Conservation (phyloP, 2,329 filamentous ascomycete species). For the Thielaviopsis cerberus region DNA sequence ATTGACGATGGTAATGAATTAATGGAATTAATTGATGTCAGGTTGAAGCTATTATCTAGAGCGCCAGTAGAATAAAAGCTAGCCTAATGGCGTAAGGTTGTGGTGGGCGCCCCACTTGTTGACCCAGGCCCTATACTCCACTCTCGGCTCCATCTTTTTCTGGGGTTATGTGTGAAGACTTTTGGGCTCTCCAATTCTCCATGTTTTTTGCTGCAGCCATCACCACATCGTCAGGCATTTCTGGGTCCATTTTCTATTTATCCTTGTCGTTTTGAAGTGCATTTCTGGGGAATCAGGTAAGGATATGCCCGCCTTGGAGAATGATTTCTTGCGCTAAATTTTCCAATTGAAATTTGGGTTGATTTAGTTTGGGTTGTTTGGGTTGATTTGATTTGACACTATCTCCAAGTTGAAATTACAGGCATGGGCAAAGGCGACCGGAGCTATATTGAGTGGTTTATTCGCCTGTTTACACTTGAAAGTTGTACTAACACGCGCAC, state of each 20-base stretch:
- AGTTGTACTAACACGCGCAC: too few species aligned
- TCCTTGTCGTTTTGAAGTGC: background rate
- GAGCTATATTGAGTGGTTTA: too few species aligned
- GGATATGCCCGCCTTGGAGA: background rate
- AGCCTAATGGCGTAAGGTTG: background rate
- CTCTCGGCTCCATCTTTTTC: conserved; percentile 6
- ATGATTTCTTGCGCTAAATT: background rate
- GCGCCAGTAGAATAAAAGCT: background rate
- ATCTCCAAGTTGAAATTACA: too few species aligned
- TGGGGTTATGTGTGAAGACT: background rate
- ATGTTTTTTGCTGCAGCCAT: background rate
- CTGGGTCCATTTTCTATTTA: background rate
- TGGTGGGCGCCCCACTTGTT: conserved; percentile 1
- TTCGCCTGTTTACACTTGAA: too few species aligned
- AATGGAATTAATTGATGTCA: background rate
- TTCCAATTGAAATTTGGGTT: too few species aligned
- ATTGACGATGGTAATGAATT: too few species aligned
- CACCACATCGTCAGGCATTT: background rate
- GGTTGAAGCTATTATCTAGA: background rate
- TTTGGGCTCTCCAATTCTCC: background rate
- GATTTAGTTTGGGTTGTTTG: too few species aligned
- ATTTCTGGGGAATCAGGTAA: background rate
- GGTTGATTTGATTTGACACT: too few species aligned
- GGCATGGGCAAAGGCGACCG: too few species aligned
- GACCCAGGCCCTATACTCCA: background rate